Evolutionary conservation across 2,329 filamentous ascomycete species (phyloP).

Genomic region (Venturia asperata): DNA sequence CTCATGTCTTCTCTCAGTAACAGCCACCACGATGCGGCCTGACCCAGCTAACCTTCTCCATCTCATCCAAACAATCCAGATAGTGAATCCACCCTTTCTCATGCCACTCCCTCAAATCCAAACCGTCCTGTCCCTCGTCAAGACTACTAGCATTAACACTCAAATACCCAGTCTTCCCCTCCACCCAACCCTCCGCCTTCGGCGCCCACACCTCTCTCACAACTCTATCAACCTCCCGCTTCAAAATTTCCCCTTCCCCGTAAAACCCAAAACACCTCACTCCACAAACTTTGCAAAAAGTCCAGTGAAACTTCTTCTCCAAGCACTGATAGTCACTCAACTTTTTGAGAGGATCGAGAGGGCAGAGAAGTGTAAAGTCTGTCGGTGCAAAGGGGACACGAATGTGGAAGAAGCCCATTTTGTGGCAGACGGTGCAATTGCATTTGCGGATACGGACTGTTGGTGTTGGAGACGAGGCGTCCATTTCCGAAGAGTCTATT

Average conservation of each 20-base stretch:
- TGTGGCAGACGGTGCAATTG: constrained; percentile 46
- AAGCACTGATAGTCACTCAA: constrained; percentile 16
- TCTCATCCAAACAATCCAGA: constrained; percentile 23
- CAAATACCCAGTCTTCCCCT: constrained; percentile 25
- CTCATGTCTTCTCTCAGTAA: constrained; percentile 13
- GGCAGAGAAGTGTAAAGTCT: constrained; percentile 44
- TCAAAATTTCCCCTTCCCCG: constrained; percentile 29
- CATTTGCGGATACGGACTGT: constrained; percentile 35
- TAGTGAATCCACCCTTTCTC: constrained; percentile 31
- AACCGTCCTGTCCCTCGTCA: constrained; percentile 25
- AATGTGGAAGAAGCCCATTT: constrained; percentile 42
- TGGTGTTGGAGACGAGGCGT: constrained; percentile 16
- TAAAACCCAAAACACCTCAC: constrained; percentile 39
- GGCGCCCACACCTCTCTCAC: constrained; percentile 26
- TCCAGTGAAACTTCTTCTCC: constrained; percentile 27
- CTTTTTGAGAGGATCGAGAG: constrained; percentile 28
- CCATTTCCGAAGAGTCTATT: neutral
- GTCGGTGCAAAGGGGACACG: constrained; percentile 32
- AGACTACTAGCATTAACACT: constrained; percentile 32
- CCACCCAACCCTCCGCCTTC: constrained; percentile 20
- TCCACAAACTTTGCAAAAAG: constrained; percentile 44
- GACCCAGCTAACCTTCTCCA: constrained; percentile 6
- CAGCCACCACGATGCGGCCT: constrained; percentile 19
- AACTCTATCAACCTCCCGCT: constrained; percentile 19
- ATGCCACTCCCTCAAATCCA: constrained; percentile 30